Conservation (phyloP, 306 rosid species). For the Dalbergia oliveri region DNA sequence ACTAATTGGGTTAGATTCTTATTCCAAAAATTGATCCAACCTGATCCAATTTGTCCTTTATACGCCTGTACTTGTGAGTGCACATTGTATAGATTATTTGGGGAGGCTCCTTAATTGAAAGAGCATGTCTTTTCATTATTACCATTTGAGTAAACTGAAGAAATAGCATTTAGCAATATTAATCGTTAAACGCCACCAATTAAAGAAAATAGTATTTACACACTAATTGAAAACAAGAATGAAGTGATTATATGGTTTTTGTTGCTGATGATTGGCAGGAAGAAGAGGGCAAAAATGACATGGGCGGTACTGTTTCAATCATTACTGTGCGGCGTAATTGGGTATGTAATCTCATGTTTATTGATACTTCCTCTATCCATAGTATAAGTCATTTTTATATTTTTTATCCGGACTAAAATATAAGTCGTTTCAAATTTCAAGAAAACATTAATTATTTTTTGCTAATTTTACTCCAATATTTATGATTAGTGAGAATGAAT, state of each 20-base stretch:
- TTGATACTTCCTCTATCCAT: too few species aligned
- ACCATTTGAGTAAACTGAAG: slow-evolving; percentile 1
- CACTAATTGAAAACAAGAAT: not conserved
- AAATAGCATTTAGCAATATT: not conserved
- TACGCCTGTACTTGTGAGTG: too few species aligned
- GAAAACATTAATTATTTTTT: too few species aligned
- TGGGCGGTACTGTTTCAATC: slow-evolving; percentile 65
- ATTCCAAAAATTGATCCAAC: too few species aligned
- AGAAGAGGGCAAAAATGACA: slow-evolving; percentile 67
- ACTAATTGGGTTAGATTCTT: too few species aligned
- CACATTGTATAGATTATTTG: not conserved
- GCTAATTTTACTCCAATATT: too few species aligned
- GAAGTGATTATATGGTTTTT: not conserved
- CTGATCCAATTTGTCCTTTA: too few species aligned
- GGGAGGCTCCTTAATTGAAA: too few species aligned
- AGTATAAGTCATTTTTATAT: too few species aligned
- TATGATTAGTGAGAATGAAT: too few species aligned
- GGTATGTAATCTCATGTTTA: slow-evolving; percentile 52
- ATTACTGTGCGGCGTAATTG: slow-evolving; percentile 78
- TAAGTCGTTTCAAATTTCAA: too few species aligned
- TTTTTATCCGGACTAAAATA: too few species aligned
- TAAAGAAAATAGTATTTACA: not conserved
- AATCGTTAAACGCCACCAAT: slow-evolving; percentile 1
- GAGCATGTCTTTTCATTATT: not conserved
- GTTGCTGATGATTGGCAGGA: slow-evolving; percentile 54